phyloP scores from a whole-genome alignment of 306 rosid genomes.

The Dryas alaskensis region DNA sequence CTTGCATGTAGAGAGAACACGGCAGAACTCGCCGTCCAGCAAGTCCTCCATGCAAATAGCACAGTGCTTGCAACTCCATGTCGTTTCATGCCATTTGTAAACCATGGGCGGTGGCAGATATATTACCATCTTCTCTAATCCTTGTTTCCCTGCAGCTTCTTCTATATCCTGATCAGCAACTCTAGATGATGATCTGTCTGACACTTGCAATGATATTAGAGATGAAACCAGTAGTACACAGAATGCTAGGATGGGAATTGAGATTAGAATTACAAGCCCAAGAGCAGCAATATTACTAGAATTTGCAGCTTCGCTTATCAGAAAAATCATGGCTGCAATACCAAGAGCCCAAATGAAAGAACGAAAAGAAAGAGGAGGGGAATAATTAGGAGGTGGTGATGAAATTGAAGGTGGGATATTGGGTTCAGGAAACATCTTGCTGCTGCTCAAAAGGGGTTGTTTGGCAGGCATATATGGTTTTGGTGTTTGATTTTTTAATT shows the following conservation, averaged over 20 bases:
- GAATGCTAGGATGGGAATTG: not conserved
- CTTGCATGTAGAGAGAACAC: constrained; percentile 17
- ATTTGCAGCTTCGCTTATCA: not conserved
- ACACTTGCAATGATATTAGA: too few relatives aligned
- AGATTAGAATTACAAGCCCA: not conserved
- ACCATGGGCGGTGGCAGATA: too few relatives aligned
- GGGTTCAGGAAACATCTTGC: too few relatives aligned
- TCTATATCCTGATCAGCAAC: too few relatives aligned
- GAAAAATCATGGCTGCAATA: not conserved
- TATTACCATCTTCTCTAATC: too few relatives aligned
- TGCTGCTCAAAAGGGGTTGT: too few relatives aligned
- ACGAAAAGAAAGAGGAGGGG: not conserved
- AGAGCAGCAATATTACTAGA: not conserved
- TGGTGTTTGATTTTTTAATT: not conserved
- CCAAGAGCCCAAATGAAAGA: not conserved
- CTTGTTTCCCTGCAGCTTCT: too few relatives aligned
- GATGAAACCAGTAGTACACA: not conserved
- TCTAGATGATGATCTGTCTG: too few relatives aligned
- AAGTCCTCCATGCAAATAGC: constrained; percentile 26
- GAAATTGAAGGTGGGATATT: not conserved
- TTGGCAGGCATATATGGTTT: too few relatives aligned
- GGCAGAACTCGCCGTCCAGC: constrained; percentile 3
- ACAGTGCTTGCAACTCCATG: not conserved
- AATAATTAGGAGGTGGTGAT: not conserved
- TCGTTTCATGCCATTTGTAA: too few relatives aligned